Evolutionary conservation across 495 filamentous ascomycete genomes (phyloP), one percentile per base, ranked within the genome.

Genomic region (Penicillium macrosclerotiorum): DNA sequence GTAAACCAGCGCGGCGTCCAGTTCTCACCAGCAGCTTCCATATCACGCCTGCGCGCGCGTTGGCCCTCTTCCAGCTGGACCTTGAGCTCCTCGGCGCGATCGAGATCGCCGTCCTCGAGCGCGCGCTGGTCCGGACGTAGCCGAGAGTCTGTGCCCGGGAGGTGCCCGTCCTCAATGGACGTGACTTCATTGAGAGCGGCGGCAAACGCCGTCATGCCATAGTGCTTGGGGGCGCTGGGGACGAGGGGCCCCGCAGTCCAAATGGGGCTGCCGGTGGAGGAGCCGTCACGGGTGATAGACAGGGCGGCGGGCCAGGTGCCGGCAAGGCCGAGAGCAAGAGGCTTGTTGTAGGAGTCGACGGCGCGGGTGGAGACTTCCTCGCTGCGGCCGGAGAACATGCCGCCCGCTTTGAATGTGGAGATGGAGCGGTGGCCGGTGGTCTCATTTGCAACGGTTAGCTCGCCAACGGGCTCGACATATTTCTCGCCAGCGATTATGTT

Each of bases 401-500:
- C 91, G 54, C 90, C 90, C 18, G 84, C 74, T 55, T 94, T 93
- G 69, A 98, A 98, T 49, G 89, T 87, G 22, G 88, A 80, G 17
- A 83, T 75, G 5, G 89, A 84, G 61, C 86, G 88, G 49, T 83
- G 80, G 5, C 93, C 89, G 0, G 83, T 86, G 7, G 78, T 80
- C 51, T 98, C 94, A 62, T 90, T 88, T 35, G 75, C 65, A 18
- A 98, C 79, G 13, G 82, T 78, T 82, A 97, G 88, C 40, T 79
- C 86, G 13, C 90, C 90, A 8, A 95, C 88, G 1, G 93, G 93
- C 68, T 98, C 93, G 23, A 96, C 85, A 60, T 97, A 98, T 69
- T 96, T 97, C 70, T 98, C 93, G 19, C 93, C 93, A 42, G 93
- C 91, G 52, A 98, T 93, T 48, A 98, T 89, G 57, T 98, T 98